phyloP scores from a whole-genome alignment of 768 basidiomycete species.

The Fomitopsis serialis region DNA sequence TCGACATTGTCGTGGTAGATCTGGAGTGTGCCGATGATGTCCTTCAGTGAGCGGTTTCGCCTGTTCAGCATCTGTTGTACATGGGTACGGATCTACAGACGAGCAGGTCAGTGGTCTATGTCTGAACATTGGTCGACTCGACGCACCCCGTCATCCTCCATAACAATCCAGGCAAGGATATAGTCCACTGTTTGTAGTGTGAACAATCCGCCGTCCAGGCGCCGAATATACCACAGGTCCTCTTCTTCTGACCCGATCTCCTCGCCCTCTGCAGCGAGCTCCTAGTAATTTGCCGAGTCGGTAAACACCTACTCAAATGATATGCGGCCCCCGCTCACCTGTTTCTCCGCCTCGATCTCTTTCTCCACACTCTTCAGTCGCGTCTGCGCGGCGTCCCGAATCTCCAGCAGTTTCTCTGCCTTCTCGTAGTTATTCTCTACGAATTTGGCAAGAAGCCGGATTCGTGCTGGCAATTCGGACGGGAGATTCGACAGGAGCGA shows the following conservation, averaged over 20 bases:
- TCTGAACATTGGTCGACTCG: neutral
- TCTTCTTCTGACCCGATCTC: slow-evolving; percentile 56
- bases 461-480: slow-evolving; percentile 75
- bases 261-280: slow-evolving; percentile 51
- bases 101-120: slow-evolving; percentile 1
- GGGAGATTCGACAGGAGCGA: slow-evolving; percentile 85
- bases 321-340: slow-evolving; percentile 35
- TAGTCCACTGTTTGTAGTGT: slow-evolving; percentile 91
- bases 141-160: slow-evolving; percentile 97
- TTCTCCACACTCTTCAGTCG: slow-evolving; percentile 57
- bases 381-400: slow-evolving; percentile 63
- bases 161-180: slow-evolving; percentile 88
- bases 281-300: slow-evolving; percentile 28
- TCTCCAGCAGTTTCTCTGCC: slow-evolving; percentile 86
- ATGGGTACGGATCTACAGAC: slow-evolving; percentile 71
- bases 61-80: slow-evolving; percentile 69
- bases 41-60: slow-evolving; percentile 61
- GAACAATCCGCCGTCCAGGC: slow-evolving; percentile 83
- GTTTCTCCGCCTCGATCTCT: slow-evolving; percentile 65
- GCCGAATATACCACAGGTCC: slow-evolving; percentile 78
- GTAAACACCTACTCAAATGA: neutral
- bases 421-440: slow-evolving; percentile 93
- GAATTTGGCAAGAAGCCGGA: slow-evolving; percentile 87
- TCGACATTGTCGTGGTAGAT: slow-evolving; percentile 73
- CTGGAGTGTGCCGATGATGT: slow-evolving; percentile 67